These are phyloP conservation scores for Monilinia aucupariae DNA, from an alignment of 2,329 filamentous ascomycete species.

Conservation along the genomic window DNA sequence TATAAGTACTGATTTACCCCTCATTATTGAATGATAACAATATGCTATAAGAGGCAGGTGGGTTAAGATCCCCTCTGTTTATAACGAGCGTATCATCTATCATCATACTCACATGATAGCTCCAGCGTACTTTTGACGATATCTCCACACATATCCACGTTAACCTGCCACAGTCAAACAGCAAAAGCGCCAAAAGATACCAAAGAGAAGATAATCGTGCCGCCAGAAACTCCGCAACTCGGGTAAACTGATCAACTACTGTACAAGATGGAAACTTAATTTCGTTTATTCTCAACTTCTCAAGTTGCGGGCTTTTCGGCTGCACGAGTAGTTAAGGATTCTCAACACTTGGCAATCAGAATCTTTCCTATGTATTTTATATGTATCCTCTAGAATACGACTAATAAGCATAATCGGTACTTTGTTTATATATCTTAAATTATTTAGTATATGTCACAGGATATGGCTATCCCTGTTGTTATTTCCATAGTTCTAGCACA, in stretches of 20 bases:
- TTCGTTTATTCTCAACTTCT: too few relatives aligned
- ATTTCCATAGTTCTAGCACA: too few relatives aligned
- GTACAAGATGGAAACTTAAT: too few relatives aligned
- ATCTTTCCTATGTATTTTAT: conserved; percentile 1
- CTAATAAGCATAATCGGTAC: too few relatives aligned
- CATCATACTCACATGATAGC: not conserved
- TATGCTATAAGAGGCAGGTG: conserved; percentile 4
- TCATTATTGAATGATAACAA: not conserved
- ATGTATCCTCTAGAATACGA: too few relatives aligned
- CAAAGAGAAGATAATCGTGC: conserved; percentile 6
- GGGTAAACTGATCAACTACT: too few relatives aligned
- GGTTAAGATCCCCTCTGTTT: not conserved
- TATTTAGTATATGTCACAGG: too few relatives aligned
- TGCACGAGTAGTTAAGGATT: not conserved
- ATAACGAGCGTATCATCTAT: not conserved
- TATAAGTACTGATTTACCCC: conserved; percentile 1
- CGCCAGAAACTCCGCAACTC: too few relatives aligned
- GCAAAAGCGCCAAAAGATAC: not conserved
- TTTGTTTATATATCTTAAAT: too few relatives aligned
- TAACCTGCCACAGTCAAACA: not conserved
- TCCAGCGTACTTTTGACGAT: not conserved
- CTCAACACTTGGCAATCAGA: not conserved
- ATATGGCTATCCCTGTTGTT: too few relatives aligned
- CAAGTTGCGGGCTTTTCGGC: too few relatives aligned
- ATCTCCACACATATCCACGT: not conserved